Evolutionary conservation across 768 basidiomycete species (phyloP).

Genomic region (Termitomyces sp.): DNA sequence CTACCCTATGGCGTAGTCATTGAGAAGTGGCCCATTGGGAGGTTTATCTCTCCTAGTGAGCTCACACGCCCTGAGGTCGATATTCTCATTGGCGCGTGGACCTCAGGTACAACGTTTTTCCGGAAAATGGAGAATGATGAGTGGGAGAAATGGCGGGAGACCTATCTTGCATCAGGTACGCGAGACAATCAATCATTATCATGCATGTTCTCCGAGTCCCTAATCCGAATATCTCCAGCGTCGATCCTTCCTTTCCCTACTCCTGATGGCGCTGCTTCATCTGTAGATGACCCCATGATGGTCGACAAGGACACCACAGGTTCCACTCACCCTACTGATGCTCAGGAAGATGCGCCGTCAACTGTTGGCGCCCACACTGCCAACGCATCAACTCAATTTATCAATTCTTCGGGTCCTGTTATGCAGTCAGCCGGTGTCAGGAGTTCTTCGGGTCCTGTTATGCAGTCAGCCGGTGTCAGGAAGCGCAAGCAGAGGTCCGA

Average conservation of each 20-base stretch:
- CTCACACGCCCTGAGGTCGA: background rate
- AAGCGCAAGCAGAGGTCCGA: background rate
- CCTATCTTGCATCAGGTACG: background rate
- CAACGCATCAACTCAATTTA: too few relatives aligned
- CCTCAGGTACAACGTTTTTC: background rate
- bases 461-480: background rate
- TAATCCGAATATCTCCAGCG: background rate
- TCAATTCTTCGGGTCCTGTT: too few relatives aligned
- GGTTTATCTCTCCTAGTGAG: background rate
- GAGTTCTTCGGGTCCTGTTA: too few relatives aligned
- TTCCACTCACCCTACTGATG: background rate
- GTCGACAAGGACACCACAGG: too few relatives aligned
- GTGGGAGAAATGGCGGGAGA: background rate
- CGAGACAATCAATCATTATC: background rate
- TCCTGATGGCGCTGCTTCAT: background rate
- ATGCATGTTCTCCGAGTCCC: background rate
- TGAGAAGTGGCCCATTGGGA: background rate
- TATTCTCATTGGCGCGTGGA: background rate
- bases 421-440: too few relatives aligned
- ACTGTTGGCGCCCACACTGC: background rate
- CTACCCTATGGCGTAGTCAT: background rate
- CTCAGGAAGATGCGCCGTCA: background rate
- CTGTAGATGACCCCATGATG: too few relatives aligned
- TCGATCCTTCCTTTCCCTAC: background rate
- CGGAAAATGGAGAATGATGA: background rate